phyloP scores from a whole-genome alignment of 768 basidiomycete species.

The Sutorius australiensis region DNA sequence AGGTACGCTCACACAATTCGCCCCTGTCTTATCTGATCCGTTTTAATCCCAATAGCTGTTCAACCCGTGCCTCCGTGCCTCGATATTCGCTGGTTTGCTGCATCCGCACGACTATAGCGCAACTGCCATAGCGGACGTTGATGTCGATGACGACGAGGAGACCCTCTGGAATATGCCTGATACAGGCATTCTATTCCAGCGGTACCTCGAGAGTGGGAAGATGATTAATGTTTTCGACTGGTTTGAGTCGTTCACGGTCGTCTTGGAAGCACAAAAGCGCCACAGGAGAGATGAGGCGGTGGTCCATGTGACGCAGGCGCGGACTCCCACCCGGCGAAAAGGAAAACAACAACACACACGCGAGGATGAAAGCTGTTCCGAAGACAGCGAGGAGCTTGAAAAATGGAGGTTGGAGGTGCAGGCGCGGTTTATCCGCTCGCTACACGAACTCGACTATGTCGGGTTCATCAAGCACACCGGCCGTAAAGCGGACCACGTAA shows the following conservation, averaged over 20 bases:
- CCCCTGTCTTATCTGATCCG: background rate
- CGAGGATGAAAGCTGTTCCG: slow-evolving; percentile 10
- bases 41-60: slow-evolving; percentile 43
- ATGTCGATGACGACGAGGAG: slow-evolving; percentile 27
- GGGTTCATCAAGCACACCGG: slow-evolving; percentile 80
- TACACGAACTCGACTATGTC: slow-evolving; percentile 79
- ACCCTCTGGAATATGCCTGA: slow-evolving; percentile 61
- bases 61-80: slow-evolving; percentile 66
- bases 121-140: background rate
- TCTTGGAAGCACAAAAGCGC: slow-evolving; percentile 55
- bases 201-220: slow-evolving; percentile 76
- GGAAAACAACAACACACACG: slow-evolving; percentile 26
- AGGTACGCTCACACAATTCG: slow-evolving; percentile 40
- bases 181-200: slow-evolving; percentile 68
- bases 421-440: slow-evolving; percentile 71
- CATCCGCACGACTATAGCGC: slow-evolving; percentile 49
- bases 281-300: background rate
- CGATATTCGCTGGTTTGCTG: slow-evolving; percentile 57
- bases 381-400: slow-evolving; percentile 37
- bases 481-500: slow-evolving; percentile 72
- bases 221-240: slow-evolving; percentile 88
- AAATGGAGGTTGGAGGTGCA: slow-evolving; percentile 64
- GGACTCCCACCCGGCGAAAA: slow-evolving; percentile 24
- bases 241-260: slow-evolving; percentile 73
- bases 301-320: background rate